A percentile compares a stretch with the other conserved stretches of the same genome.
phyloP scores from a whole-genome alignment of 1,139 yeast species.

The Pichia sp. region DNA sequence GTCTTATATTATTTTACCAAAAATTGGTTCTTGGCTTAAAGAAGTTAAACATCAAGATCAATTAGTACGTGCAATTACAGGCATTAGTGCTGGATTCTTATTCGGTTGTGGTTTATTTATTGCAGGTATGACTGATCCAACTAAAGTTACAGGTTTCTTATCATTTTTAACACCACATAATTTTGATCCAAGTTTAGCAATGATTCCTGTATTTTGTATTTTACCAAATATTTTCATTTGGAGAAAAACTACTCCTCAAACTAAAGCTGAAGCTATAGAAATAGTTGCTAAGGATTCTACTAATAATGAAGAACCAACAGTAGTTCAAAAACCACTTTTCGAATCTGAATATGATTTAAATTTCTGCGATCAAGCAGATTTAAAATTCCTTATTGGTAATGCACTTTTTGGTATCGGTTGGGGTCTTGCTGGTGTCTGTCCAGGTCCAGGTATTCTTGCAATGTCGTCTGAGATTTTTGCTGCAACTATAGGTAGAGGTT shows the following conservation, averaged over 20 bases:
- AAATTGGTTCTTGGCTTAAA: slow-evolving; percentile 10
- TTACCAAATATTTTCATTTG: slow-evolving; percentile 37
- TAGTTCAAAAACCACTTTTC: slow-evolving; percentile 23
- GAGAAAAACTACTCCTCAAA: slow-evolving; percentile 20
- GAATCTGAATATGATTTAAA: slow-evolving; percentile 18
- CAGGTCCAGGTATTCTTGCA: slow-evolving; percentile 38
- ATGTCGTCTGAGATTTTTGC: slow-evolving; percentile 11
- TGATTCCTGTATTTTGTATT: slow-evolving; percentile 38
- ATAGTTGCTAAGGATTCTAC: neutral
- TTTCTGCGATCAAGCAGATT: slow-evolving; percentile 21
- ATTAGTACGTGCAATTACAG: slow-evolving; percentile 22
- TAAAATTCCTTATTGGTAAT: slow-evolving; percentile 34
- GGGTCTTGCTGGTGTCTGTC: slow-evolving; percentile 43
- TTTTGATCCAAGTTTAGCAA: slow-evolving; percentile 40
- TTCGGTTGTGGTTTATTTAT: slow-evolving; percentile 41
- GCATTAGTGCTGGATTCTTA: slow-evolving; percentile 34
- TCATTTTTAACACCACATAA: slow-evolving; percentile 30
- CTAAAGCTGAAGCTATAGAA: slow-evolving; percentile 2
- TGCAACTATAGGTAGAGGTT: slow-evolving; percentile 17
- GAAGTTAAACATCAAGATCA: slow-evolving; percentile 2
- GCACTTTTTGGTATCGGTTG: slow-evolving; percentile 41
- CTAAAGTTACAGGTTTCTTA: slow-evolving; percentile 40
- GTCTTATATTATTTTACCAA: slow-evolving; percentile 29
- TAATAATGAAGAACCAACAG: neutral
- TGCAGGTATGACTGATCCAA: slow-evolving; percentile 41